phyloP scores from a whole-genome alignment of 331 rosid species.

The Prunus yedoensis region DNA sequence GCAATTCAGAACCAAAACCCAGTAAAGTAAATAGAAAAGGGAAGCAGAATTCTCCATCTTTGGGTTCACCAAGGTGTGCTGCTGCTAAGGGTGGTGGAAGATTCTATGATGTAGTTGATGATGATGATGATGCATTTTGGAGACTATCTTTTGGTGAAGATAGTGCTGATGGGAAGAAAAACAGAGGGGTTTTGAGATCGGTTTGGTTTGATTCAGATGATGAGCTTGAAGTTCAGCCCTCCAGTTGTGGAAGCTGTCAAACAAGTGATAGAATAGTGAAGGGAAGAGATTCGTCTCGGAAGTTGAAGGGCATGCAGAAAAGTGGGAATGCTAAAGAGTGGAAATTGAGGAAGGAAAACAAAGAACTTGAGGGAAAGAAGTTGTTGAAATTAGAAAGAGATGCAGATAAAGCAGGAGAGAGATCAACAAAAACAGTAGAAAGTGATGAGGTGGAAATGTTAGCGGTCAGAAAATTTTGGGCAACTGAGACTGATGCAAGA shows the following conservation, averaged over 20 bases:
- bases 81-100: slow-evolving; percentile 30
- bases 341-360: slow-evolving; percentile 29
- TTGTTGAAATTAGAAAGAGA: slow-evolving; percentile 35
- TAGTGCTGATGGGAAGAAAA: slow-evolving; percentile 32
- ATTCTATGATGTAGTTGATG: slow-evolving; percentile 45
- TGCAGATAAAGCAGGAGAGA: slow-evolving; percentile 27
- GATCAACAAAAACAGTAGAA: slow-evolving; percentile 31
- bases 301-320: slow-evolving; percentile 35
- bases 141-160: slow-evolving; percentile 76
- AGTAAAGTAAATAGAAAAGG: slow-evolving; percentile 37
- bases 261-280: slow-evolving; percentile 22
- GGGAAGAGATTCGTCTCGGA: slow-evolving; percentile 34
- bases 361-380: slow-evolving; percentile 30
- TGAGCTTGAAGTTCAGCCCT: slow-evolving; percentile 32
- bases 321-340: slow-evolving; percentile 32
- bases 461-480: slow-evolving; percentile 39
- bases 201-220: slow-evolving; percentile 35
- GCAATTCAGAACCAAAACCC: slow-evolving; percentile 40
- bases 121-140: slow-evolving; percentile 59
- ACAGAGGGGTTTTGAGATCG: slow-evolving; percentile 27
- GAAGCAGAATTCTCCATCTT: slow-evolving; percentile 35
- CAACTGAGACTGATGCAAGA: slow-evolving; percentile 35
- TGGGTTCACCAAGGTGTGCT: slow-evolving; percentile 32
- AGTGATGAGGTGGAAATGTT: slow-evolving; percentile 34
- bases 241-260: slow-evolving; percentile 24